phyloP scores from a whole-genome alignment of 2,329 filamentous ascomycete genomes.

The Penicillium psychrosexuale region DNA sequence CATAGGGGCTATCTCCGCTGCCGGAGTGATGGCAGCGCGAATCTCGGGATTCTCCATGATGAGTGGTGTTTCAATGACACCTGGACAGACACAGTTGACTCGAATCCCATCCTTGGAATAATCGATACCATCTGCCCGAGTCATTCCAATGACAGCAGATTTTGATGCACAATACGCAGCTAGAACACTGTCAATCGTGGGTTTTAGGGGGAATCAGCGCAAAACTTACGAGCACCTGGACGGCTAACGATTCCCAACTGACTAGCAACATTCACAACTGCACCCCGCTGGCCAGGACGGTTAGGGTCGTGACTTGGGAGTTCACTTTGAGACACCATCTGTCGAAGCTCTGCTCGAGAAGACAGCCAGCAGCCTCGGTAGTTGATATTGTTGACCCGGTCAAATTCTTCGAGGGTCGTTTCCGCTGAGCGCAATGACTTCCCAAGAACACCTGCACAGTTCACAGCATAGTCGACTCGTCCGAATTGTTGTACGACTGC shows the following conservation, averaged over 20 bases:
- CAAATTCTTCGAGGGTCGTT: constrained; percentile 49
- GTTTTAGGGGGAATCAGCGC: background rate
- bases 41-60: constrained; percentile 44
- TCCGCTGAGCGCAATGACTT: constrained; percentile 37
- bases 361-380: constrained; percentile 53
- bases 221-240: constrained; percentile 44
- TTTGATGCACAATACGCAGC: constrained; percentile 59
- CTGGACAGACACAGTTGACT: constrained; percentile 40
- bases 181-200: constrained; percentile 17
- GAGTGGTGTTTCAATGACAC: constrained; percentile 49
- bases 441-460: constrained; percentile 52
- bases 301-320: constrained; percentile 38
- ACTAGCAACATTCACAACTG: constrained; percentile 54
- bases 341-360: constrained; percentile 44
- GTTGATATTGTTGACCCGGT: constrained; percentile 55
- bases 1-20: constrained; percentile 51
- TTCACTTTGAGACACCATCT: constrained; percentile 49
- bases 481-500: constrained; percentile 27
- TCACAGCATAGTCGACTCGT: constrained; percentile 56
- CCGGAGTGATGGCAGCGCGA: constrained; percentile 40
- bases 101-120: constrained; percentile 45
- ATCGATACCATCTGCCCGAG: constrained; percentile 55
- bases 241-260: constrained; percentile 52
- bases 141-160: constrained; percentile 58
- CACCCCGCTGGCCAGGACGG: constrained; percentile 43